These are phyloP conservation scores for Aaosphaeria arxii DNA, from an alignment of 2,329 filamentous ascomycete species.

Conservation along the genomic window DNA sequence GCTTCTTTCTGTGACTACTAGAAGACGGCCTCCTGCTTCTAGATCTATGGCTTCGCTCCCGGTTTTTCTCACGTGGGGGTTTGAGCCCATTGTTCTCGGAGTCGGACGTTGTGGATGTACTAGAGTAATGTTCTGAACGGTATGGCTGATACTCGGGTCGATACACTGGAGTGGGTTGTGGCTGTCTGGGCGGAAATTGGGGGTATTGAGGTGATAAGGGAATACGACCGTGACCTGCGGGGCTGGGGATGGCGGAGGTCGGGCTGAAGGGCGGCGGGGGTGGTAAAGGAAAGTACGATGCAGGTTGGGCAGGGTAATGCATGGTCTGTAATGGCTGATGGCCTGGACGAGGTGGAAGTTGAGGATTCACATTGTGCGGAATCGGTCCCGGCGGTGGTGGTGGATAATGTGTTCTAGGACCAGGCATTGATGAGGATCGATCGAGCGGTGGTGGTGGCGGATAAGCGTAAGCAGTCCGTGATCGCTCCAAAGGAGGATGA, in stretches of 20 bases:
- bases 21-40: conserved; percentile 1
- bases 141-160: conserved; percentile 2
- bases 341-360: not conserved
- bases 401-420: conserved; percentile 1
- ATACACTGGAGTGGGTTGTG: too few species aligned
- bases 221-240: not conserved
- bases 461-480: conserved; percentile 15
- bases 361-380: not conserved
- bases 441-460: conserved; percentile 8
- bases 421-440: conserved; percentile 24
- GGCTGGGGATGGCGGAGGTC: not conserved
- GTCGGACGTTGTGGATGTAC: conserved; percentile 19
- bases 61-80: conserved; percentile 9
- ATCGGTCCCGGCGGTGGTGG: not conserved
- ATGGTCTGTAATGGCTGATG: conserved; percentile 1
- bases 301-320: conserved; percentile 5
- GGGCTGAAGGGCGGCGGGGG: conserved; percentile 1
- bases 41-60: conserved; percentile 5
- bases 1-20: conserved; percentile 8
- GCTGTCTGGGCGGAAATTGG: conserved; percentile 3
- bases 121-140: conserved; percentile 5
- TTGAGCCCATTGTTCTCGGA: conserved; percentile 16
- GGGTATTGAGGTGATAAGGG: conserved; percentile 1
- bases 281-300: conserved; percentile 1
- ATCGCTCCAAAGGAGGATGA: conserved; percentile 14